Conservation (phyloP, 78 protist species). For the Dictyostelium intermedium region DNA sequence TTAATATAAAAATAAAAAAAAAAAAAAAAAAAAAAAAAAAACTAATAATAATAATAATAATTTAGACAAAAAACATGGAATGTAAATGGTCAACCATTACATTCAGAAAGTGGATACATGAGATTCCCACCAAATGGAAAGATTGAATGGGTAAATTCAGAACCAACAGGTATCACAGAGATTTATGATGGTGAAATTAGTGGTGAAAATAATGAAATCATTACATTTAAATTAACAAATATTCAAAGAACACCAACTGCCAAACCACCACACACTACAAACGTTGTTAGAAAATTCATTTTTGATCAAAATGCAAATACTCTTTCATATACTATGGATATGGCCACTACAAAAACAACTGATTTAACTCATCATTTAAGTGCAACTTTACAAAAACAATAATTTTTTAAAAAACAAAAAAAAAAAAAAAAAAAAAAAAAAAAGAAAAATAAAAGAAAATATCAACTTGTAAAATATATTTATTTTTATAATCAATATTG, state of each 20-base stretch:
- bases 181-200: constrained; percentile 20
- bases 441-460: too few relatives aligned
- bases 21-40: too few relatives aligned
- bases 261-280: constrained; percentile 36
- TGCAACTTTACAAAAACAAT: neutral
- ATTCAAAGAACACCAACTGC: constrained; percentile 74
- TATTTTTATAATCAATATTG: too few relatives aligned
- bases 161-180: constrained; percentile 49
- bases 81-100: constrained; percentile 16
- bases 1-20: too few relatives aligned
- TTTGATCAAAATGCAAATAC: neutral
- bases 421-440: too few relatives aligned
- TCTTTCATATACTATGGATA: neutral
- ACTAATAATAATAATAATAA: too few relatives aligned
- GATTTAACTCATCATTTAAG: constrained; percentile 7
- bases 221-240: neutral
- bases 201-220: neutral
- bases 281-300: neutral
- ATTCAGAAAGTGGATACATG: constrained; percentile 39
- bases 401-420: neutral
- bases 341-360: constrained; percentile 54
- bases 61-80: constrained; percentile 43
- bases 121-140: constrained; percentile 58
- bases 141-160: neutral
- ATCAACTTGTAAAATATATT: too few relatives aligned